These are phyloP conservation scores for Globisporangium recalcitrans DNA, from an alignment of 352 stramenopile species.

Conservation along the genomic window DNA sequence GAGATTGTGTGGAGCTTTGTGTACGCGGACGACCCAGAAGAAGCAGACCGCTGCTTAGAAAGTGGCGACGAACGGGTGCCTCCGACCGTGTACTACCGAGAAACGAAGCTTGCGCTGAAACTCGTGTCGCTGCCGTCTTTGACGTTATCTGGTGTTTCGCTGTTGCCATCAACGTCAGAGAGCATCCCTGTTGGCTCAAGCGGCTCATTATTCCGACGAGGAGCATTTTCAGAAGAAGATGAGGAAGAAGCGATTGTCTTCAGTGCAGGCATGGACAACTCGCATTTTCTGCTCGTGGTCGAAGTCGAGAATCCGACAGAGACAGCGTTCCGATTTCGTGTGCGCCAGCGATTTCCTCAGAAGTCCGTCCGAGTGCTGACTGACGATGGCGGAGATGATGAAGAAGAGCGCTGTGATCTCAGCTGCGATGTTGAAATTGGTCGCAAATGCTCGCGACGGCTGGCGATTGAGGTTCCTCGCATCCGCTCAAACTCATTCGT, in stretches of 20 bases:
- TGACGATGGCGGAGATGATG: background rate
- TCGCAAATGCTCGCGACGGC: constrained; percentile 39
- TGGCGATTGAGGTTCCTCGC: constrained; percentile 41
- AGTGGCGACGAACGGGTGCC: background rate
- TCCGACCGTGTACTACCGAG: constrained; percentile 38
- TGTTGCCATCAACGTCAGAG: constrained; percentile 32
- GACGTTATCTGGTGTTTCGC: constrained; percentile 27
- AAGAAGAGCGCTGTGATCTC: background rate
- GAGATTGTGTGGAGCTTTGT: constrained; percentile 63
- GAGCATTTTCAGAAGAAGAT: background rate
- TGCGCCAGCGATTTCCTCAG: constrained; percentile 14
- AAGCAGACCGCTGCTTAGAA: background rate
- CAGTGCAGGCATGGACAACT: constrained; percentile 40
- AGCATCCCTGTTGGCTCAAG: background rate
- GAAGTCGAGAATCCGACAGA: constrained; percentile 67
- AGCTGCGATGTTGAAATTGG: constrained; percentile 37
- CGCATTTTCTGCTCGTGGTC: constrained; percentile 38
- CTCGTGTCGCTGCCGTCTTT: constrained; percentile 53
- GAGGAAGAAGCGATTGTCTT: background rate
- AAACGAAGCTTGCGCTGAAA: constrained; percentile 42
- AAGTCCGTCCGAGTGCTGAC: background rate
- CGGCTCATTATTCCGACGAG: background rate
- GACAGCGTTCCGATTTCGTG: constrained; percentile 52
- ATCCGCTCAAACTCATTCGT: background rate
- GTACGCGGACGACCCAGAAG: constrained; percentile 27